Base-by-base conservation (phyloP, 805 yeast species). In the Saccharomycopsis javanensis region DNA sequence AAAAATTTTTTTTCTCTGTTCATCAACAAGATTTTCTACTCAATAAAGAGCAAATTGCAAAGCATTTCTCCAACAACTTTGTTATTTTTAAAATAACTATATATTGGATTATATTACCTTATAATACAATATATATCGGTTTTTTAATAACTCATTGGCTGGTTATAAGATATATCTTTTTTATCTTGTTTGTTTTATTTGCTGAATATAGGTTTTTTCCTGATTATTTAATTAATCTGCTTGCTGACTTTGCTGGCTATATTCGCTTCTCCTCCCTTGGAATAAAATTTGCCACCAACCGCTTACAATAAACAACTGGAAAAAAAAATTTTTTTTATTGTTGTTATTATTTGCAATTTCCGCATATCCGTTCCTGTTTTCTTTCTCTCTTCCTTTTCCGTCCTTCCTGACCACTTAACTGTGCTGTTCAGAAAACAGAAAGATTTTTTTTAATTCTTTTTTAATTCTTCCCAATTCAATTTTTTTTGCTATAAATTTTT, bases 401-500 rank as follows among this genome's bases (percentile, higher is more conserved):
- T 42, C 48, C 50, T 46, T 48, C 54, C 65, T 64, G 74, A 71
- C 74, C 68, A 67, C 74, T 71, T 71, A 65, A 64, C 63, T 71
- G 74, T 69, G 68, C 63, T 63, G 72, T 64, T 70, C 72, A 67
- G 64, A 64, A 60, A 34, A 50, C 25, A n/a, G 27, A 25, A 30
- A 27, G 16, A 46, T 27, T 15, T 27, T 53, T 53, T 54, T 48
- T 34, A 30, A 51, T 30, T 28, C 51, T 53, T 18, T 31, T 54
- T 55, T 37, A 27, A 11, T 42, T 53, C 34, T 33, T 13, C 20
- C 10, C 13, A 33, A 31, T 31, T 31, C n/a, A n/a, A 4, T 7
- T 30, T 20, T 20, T 31, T 25, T 25, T 27, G 4, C 31, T 15
- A 4, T 13, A 38, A 15, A 28, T 45, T 31, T 25, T 27, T 37